phyloP scores from a whole-genome alignment of 306 rosid genomes.

The Phaseolus lunatus region DNA sequence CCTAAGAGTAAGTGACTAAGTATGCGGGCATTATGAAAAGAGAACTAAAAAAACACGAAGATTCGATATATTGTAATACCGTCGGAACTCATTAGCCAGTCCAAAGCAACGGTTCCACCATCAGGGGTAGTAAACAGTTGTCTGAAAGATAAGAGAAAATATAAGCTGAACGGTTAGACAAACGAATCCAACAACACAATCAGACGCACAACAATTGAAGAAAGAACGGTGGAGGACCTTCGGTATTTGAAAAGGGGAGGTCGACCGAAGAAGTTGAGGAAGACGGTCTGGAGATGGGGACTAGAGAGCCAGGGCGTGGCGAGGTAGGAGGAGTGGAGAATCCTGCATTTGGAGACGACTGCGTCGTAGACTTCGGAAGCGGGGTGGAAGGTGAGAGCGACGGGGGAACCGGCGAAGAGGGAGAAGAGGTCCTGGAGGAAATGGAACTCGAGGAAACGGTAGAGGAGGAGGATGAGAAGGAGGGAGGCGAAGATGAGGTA shows the following conservation, averaged over 20 bases:
- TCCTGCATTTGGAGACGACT: conserved; percentile 79
- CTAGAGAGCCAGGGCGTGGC: conserved; percentile 87
- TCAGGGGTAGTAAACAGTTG: conserved; percentile 66
- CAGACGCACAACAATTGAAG: background rate
- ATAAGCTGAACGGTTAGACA: conserved; percentile 32
- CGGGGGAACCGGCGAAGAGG: conserved; percentile 64
- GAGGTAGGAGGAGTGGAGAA: conserved; percentile 69
- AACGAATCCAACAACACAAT: conserved; percentile 16
- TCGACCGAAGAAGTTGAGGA: conserved; percentile 68
- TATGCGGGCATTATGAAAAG: background rate
- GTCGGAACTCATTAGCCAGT: conserved; percentile 63
- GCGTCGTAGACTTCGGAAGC: conserved; percentile 60
- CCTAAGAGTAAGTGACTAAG: background rate
- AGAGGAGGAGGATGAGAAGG: conserved; percentile 43
- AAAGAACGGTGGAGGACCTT: conserved; percentile 47
- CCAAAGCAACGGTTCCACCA: conserved; percentile 82
- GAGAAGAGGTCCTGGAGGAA: conserved; percentile 63
- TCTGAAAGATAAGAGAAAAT: conserved; percentile 46
- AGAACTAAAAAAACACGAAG: conserved; percentile 2
- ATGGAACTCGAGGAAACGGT: conserved; percentile 79
- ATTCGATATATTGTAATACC: conserved; percentile 48
- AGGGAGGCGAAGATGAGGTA: conserved; percentile 47
- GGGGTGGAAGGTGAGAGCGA: conserved; percentile 59
- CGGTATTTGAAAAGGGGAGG: conserved; percentile 75
- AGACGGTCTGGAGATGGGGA: conserved; percentile 86